Base-by-base conservation (phyloP, 768 basidiomycete genomes). In the Xerocomus brunneocitrinus region DNA sequence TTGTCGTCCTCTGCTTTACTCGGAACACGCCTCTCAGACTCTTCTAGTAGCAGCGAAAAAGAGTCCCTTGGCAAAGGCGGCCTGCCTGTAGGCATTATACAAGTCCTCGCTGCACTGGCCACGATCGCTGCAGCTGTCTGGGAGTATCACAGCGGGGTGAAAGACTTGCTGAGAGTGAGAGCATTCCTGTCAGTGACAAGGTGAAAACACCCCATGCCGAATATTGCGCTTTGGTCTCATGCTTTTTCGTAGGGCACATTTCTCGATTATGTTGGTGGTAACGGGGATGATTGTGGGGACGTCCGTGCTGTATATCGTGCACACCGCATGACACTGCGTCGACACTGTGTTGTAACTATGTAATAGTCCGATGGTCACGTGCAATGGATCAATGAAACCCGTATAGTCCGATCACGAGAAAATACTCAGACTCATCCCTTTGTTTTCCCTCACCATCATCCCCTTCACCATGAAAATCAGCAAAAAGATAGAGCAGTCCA, bases 401-500 rank as follows among this genome's bases (percentile, higher is more conserved):
- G 8, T 19, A 19, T 14, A 32, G 38, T 56, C 56, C 38, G 46
- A 45, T 45, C 58, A 57, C 54, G 53, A 52, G 55, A 60, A 63
- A 70, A 64, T 65, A 68, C 57, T 55, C 59, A 64, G 58, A 55
- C 58, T 55, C 59, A 58, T 58, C 56, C 16, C 58, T 51, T 66
- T 55, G 32, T 57, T 58, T 62, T 62, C 62, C 10, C 25, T 44
- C 34, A 27, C 50, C 14, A 13, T 34, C 50, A 24, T 12, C 41
- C 32, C 40, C 49, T 50, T 35, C 42, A 39, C 41, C 72, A 97
- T 97, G 92, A 95, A 89, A 82, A 91, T 98, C 71, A 92, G 86
- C 62, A 83, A 94, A 72, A 98, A 95, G 76, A 91, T 98, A 42
- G 79, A 85, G 58, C 84, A 91, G 70, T 90, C 90, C 45, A 74